A percentile compares a stretch with the other conserved stretches of the same genome.
phyloP scores from a whole-genome alignment of 768 basidiomycete genomes.

The Suillus tomentosus region DNA sequence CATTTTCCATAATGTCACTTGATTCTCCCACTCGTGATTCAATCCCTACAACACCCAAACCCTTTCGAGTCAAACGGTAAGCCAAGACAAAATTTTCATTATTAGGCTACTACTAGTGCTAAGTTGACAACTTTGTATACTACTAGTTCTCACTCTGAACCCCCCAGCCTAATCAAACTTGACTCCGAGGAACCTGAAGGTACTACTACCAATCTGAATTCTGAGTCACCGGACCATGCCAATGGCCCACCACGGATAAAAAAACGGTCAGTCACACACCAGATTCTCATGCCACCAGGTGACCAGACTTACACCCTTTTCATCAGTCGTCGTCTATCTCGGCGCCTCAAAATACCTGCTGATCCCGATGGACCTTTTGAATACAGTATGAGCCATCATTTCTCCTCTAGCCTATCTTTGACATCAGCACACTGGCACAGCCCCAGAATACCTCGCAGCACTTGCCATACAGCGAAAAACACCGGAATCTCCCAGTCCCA shows the following conservation, averaged over 20 bases:
- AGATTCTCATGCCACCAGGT: too few species aligned
- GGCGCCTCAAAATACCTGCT: neutral
- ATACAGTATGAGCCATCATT: neutral
- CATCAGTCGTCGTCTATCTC: neutral
- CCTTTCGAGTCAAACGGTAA: neutral
- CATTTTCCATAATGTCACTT: too few species aligned
- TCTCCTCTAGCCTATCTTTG: neutral
- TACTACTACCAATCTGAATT: neutral
- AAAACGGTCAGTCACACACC: neutral
- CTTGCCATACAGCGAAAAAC: neutral
- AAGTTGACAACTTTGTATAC: too few species aligned
- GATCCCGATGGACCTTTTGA: neutral
- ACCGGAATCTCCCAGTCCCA: neutral
- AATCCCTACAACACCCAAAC: too few species aligned
- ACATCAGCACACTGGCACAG: neutral
- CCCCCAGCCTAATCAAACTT: neutral
- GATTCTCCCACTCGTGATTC: too few species aligned
- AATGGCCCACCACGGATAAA: neutral
- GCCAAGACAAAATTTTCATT: neutral
- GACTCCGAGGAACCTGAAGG: neutral
- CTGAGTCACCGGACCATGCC: too few species aligned
- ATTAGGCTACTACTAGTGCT: neutral
- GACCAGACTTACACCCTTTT: neutral
- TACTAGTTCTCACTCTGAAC: neutral
- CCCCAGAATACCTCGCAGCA: neutral